Evolutionary conservation across 1,139 yeast species (phyloP).

Genomic region (Pichia sp.): DNA sequence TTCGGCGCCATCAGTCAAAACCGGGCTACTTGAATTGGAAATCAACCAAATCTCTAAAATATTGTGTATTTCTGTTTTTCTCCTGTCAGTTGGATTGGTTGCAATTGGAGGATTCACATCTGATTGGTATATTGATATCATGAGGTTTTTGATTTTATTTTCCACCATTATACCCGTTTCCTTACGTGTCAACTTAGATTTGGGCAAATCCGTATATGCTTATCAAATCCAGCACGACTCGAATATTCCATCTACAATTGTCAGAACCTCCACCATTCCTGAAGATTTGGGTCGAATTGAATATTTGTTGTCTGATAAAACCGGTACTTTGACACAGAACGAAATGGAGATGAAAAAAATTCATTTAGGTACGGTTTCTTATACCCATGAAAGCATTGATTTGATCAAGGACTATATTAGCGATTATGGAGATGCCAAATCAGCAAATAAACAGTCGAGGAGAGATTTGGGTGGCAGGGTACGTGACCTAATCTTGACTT

Average conservation of each 20-base stretch:
- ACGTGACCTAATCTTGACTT: slow-evolving; percentile 68
- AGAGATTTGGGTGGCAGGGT: slow-evolving; percentile 70
- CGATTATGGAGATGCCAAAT: slow-evolving; percentile 21
- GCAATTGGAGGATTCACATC: slow-evolving; percentile 69
- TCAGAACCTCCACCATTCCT: slow-evolving; percentile 94
- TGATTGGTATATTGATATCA: slow-evolving; percentile 81
- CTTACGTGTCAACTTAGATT: slow-evolving; percentile 84
- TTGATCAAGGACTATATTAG: slow-evolving; percentile 67
- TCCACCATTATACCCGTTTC: slow-evolving; percentile 96
- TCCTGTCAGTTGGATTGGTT: slow-evolving; percentile 70
- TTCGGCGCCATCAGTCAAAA: slow-evolving; percentile 80
- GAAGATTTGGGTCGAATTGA: slow-evolving; percentile 97
- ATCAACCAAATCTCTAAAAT: slow-evolving; percentile 84
- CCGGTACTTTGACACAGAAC: slow-evolving; percentile 96
- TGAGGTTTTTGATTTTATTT: slow-evolving; percentile 84
- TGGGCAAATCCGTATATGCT: slow-evolving; percentile 94
- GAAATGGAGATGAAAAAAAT: slow-evolving; percentile 95
- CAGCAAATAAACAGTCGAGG: slow-evolving; percentile 28
- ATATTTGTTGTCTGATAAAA: slow-evolving; percentile 85
- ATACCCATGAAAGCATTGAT: slow-evolving; percentile 88
- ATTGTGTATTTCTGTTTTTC: slow-evolving; percentile 77
- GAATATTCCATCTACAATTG: slow-evolving; percentile 78
- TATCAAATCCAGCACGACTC: slow-evolving; percentile 86
- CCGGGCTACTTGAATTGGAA: slow-evolving; percentile 84
- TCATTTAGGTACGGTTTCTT: slow-evolving; percentile 87